Evolutionary conservation across 441 rosid species (phyloP).

Genomic region (Isatis lusitanica): DNA sequence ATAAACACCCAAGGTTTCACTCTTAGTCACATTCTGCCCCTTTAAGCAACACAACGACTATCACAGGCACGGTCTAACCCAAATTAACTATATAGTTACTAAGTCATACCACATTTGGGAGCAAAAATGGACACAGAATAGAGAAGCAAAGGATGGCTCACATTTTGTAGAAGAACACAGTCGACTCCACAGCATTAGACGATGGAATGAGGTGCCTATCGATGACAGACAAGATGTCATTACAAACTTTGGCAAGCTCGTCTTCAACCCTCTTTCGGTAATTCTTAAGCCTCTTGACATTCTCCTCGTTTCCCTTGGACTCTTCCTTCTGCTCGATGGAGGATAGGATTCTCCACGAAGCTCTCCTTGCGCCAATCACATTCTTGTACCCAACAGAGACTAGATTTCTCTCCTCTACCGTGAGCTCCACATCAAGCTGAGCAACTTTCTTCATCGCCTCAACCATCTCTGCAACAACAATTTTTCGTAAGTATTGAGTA

Average conservation of each 20-base stretch:
- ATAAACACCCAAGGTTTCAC: not conserved
- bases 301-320: conserved; percentile 53
- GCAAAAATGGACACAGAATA: not conserved
- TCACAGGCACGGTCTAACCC: not conserved
- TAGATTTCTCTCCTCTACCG: conserved; percentile 62
- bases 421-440: conserved; percentile 65
- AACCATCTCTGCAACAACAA: conserved; percentile 57
- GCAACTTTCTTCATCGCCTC: conserved; percentile 76
- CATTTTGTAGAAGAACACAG: conserved; percentile 67
- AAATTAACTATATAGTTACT: not conserved
- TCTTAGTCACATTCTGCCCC: not conserved
- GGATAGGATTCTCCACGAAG: conserved; percentile 65
- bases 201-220: conserved; percentile 71
- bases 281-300: conserved; percentile 53
- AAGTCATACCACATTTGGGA: not conserved
- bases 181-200: conserved; percentile 50
- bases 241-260: conserved; percentile 54
- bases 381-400: conserved; percentile 70
- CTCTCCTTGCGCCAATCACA: conserved; percentile 63
- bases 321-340: conserved; percentile 70
- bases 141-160: conserved; percentile 27
- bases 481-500: not conserved
- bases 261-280: conserved; percentile 58
- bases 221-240: conserved; percentile 54
- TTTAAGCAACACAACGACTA: not conserved